phyloP scores from a whole-genome alignment of 331 rosid genomes.

The Rhamnella rubrinervis region DNA sequence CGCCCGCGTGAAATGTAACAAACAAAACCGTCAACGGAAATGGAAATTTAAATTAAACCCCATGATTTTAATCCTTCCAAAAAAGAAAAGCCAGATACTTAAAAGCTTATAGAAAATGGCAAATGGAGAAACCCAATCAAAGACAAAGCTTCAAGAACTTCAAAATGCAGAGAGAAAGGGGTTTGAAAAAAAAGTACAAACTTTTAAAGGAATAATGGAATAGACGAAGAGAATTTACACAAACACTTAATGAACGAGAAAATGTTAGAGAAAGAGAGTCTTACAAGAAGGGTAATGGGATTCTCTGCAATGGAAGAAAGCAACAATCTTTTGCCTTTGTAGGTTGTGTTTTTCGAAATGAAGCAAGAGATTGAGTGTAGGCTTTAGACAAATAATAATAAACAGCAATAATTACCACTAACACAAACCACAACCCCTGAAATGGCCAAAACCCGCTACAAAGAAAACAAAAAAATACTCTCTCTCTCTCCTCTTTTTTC shows the following conservation, averaged over 20 bases:
- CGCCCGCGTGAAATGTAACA: background rate
- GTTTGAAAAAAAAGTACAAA: background rate
- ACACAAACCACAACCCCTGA: too few relatives aligned
- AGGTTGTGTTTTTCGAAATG: slow-evolving; percentile 27
- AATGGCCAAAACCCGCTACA: background rate
- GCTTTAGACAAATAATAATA: background rate
- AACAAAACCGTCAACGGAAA: background rate
- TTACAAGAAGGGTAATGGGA: slow-evolving; percentile 41
- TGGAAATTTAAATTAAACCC: background rate
- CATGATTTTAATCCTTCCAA: background rate
- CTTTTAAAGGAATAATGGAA: slow-evolving; percentile 7
- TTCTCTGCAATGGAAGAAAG: slow-evolving; percentile 36
- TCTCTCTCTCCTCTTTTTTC: background rate
- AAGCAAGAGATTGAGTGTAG: slow-evolving; percentile 69
- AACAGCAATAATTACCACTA: background rate
- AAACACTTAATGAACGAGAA: background rate
- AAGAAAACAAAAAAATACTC: background rate
- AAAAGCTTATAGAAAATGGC: background rate
- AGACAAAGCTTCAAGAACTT: background rate
- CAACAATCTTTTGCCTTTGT: slow-evolving; percentile 27
- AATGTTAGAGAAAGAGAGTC: slow-evolving; percentile 7
- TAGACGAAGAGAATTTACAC: background rate
- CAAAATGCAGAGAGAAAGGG: slow-evolving; percentile 2
- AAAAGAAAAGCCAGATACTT: background rate
- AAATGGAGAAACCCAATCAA: background rate